Evolutionary conservation across 768 basidiomycete genomes (phyloP), one percentile per base, ranked within the genome.

Genomic region (Lanmaoa pseudosensibilis): DNA sequence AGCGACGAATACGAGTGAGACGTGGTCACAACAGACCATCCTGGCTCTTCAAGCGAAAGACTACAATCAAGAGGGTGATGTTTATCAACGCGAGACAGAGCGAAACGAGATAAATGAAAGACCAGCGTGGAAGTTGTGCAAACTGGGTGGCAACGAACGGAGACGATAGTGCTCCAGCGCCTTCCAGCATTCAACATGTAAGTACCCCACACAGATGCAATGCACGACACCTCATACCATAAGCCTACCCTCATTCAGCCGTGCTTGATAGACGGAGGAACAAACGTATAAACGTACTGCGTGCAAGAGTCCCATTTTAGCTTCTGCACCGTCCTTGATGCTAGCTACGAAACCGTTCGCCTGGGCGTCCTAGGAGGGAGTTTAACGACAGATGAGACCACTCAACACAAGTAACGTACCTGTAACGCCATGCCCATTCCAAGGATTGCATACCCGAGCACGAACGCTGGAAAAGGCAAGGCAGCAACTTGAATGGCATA

Each of bases 61-160:
- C 81, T 3, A 63, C 54, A 2, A 79, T 59, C 5, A 94, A 70
- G 4, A 84, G 50, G 13, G 79, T 38, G 1, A 79, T 75, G 59
- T 89, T 92, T 40, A 75, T 59, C 18, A 83, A 52, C 0, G 88
- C 83, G n/a, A 94, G 60, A 1, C 83, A 87, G 0, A 93, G 71
- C 0, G 90, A 90, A 1, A 74, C 74, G 11, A 93, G 77, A 64
- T 85, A 94, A 67, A 93, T 87, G 68, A 88, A 87, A 1, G 85
- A 88, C 92, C 92, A 94, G 34, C 74, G 78, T 0, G 60, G 69
- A 23, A 82, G 63, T 54, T 83, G 82, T 0, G 89, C 77, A 60
- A 95, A 94, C 55, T 92, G 88, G 0, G 94, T 95, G 0, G 92
- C 81, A 0, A 87, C 83, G 18, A 95, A 78, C 3, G 94, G 93